These are phyloP conservation scores for Tetrapisispora namnaoensis DNA, from an alignment of 805 yeast species.

Conservation along the genomic window DNA sequence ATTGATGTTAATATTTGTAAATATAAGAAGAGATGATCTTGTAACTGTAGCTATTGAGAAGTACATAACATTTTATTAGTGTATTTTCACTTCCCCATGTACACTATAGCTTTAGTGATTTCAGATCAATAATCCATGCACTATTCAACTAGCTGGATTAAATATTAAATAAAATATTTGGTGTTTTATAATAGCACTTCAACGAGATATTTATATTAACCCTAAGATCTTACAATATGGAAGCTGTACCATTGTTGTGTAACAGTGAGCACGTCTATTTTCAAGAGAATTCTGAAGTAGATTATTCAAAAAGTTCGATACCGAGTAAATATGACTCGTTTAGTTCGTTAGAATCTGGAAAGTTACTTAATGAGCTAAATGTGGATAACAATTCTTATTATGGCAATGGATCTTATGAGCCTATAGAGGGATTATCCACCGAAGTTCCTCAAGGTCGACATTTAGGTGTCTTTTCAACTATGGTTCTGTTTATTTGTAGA, in stretches of 20 bases:
- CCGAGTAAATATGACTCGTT: neutral
- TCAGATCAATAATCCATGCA: neutral
- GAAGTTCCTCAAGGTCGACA: constrained; percentile 64
- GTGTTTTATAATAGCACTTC: too few species aligned
- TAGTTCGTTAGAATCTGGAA: neutral
- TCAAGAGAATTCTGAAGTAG: neutral
- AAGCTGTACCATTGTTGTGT: neutral
- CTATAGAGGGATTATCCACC: neutral
- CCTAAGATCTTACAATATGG: neutral
- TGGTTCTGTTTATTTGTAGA: constrained; percentile 53
- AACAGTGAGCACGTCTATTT: neutral
- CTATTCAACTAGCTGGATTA: neutral
- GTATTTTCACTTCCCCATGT: too few species aligned
- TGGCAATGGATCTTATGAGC: neutral
- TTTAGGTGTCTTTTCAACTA: constrained; percentile 57
- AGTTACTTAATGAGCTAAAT: neutral
- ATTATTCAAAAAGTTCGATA: neutral
- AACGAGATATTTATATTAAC: neutral
- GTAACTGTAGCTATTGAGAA: too few species aligned
- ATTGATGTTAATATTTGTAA: neutral
- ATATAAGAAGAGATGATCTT: neutral
- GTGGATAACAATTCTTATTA: neutral
- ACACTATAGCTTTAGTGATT: neutral
- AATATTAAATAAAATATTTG: too few species aligned
- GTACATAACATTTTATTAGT: too few species aligned